Conservation (phyloP, 2,329 filamentous ascomycete species). For the Aurifilum marmelostoma region DNA sequence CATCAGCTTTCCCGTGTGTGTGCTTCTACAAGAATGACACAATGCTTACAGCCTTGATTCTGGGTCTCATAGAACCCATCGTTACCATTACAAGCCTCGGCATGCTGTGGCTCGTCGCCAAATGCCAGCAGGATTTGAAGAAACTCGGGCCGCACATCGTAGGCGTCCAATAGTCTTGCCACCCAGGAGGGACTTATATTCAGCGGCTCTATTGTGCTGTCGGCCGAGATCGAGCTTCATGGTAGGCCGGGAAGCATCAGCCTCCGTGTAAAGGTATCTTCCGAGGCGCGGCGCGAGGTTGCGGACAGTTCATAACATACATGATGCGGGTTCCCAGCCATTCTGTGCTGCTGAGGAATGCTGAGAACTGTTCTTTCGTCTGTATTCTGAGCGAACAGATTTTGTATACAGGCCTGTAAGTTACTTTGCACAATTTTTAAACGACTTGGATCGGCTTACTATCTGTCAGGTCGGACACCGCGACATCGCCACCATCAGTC, state of each 20-base stretch:
- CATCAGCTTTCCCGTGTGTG: neutral
- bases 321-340: conserved; percentile 17
- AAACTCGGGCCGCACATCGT: conserved; percentile 22
- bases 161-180: conserved; percentile 17
- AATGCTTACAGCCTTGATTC: conserved; percentile 9
- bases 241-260: neutral
- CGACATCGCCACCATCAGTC: conserved; percentile 12
- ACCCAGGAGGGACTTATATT: conserved; percentile 15
- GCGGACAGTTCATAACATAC: neutral
- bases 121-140: conserved; percentile 24
- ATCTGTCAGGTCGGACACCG: conserved; percentile 14
- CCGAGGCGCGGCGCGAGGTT: neutral
- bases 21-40: too few species aligned
- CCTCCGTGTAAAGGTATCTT: neutral
- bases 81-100: conserved; percentile 29
- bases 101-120: conserved; percentile 25
- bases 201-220: conserved; percentile 21
- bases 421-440: neutral
- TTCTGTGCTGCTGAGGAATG: neutral
- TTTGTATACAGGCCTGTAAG: neutral
- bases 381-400: neutral
- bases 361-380: neutral
- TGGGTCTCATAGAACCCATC: conserved; percentile 2
- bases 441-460: neutral
- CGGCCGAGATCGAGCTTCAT: conserved; percentile 21